phyloP scores from a whole-genome alignment of 306 rosid genomes.

The Quercus bicolor region DNA sequence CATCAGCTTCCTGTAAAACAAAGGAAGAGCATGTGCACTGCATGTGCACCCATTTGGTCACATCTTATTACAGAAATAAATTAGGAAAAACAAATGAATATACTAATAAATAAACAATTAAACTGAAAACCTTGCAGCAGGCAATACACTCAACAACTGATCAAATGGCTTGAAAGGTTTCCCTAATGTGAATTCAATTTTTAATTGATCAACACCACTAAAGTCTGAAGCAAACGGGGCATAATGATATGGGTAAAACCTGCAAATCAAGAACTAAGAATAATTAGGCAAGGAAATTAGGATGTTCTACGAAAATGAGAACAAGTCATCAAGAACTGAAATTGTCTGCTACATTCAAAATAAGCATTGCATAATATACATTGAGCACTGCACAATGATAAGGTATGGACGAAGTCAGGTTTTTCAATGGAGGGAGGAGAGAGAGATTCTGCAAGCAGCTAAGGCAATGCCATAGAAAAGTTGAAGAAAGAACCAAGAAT shows the following conservation, averaged over 20 bases:
- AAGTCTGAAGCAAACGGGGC: conserved; percentile 30
- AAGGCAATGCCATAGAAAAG: too few species aligned
- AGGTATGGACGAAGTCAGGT: background rate
- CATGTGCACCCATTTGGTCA: conserved; percentile 3
- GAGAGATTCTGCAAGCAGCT: too few species aligned
- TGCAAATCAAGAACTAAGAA: background rate
- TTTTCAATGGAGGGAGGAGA: background rate
- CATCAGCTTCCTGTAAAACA: conserved; percentile 26
- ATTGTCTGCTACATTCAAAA: background rate
- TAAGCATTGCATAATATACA: background rate
- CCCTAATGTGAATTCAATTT: conserved; percentile 21
- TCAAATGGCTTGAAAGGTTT: conserved; percentile 29
- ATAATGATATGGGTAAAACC: conserved; percentile 36
- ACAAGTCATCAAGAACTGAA: background rate
- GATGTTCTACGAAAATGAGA: background rate
- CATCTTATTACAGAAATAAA: background rate
- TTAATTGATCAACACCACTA: background rate
- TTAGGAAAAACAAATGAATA: background rate
- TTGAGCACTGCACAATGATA: background rate
- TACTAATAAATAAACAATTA: background rate
- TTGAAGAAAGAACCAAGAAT: too few species aligned
- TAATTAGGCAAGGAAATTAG: background rate
- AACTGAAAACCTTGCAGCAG: conserved; percentile 29
- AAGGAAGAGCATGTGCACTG: conserved; percentile 34
- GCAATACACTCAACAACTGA: conserved; percentile 31